Evolutionary conservation across 83 land plant genomes (phyloP), one percentile per base, ranked within the genome.

Genomic region (Picea engelmannii): DNA sequence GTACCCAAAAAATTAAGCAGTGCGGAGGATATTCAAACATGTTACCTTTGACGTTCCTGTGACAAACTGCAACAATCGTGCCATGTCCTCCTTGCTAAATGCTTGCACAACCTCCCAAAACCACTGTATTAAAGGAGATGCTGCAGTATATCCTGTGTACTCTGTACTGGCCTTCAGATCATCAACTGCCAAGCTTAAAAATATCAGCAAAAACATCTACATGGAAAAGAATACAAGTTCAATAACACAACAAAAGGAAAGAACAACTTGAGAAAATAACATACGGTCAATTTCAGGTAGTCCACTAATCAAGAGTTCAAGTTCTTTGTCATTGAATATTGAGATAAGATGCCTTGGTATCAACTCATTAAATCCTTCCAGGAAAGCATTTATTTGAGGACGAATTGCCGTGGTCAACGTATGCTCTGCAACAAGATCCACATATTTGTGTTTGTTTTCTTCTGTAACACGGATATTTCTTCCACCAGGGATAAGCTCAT

Each of bases 31-130:
- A 35, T 10, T n/a, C 66, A 79, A 78, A 23, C 38, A 20, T 79
- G 42, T 35, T 86, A 97, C 99, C 98, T 95, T 97, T 13, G 99
- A 97, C 6, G 99, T 97, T 81, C 99, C 99, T 38, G 99, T 97
- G 21, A 97, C 96, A 88, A 97, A 97, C 83, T 97, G 99, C 67
- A 97, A 79, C 69, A 97, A 88, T 35, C 99, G 89, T 68, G 99
- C 99, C 97, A 90, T 97, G 80, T 97, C 99, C 78, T 97, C 99
- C 82, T 97, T 97, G 85, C 76, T 94, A 65, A 97, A 95, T 31
- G 82, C 86, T 47, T 89, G 85, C 59, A 94, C 97, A 18, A 92
- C 97, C 84, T 97, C 99, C 99, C 99, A 97, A 85, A 97, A 97
- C 99, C 99, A 97, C 78, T 95, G 97, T 18, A 95, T 83, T 66